Conservation (phyloP, 1,139 yeast species). For the Pichia sp. region DNA sequence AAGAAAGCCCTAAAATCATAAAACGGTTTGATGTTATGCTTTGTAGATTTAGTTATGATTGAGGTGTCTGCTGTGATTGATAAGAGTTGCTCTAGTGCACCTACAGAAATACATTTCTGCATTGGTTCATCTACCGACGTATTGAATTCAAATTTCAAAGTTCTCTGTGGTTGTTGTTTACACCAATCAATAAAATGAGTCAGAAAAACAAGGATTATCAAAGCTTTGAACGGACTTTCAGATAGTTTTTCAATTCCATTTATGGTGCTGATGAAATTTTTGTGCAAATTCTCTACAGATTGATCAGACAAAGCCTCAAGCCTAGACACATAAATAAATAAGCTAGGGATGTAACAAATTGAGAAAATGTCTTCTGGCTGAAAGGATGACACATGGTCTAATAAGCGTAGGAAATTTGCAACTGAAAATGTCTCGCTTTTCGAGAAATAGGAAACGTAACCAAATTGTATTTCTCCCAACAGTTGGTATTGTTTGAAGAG, state of each 20-base stretch:
- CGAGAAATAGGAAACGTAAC: constrained; percentile 37
- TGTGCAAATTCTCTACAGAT: constrained; percentile 37
- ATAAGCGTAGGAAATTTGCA: constrained; percentile 38
- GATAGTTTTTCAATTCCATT: constrained; percentile 38
- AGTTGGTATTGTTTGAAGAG: constrained; percentile 66
- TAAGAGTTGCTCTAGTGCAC: constrained; percentile 78
- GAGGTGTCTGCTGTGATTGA: constrained; percentile 68
- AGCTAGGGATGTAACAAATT: constrained; percentile 61
- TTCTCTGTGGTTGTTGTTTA: constrained; percentile 38
- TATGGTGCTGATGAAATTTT: constrained; percentile 31
- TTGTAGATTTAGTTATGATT: constrained; percentile 24
- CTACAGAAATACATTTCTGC: constrained; percentile 52
- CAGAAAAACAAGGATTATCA: constrained; percentile 56
- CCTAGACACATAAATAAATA: constrained; percentile 43
- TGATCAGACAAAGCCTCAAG: constrained; percentile 31
- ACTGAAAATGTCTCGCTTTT: constrained; percentile 20
- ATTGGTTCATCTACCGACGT: constrained; percentile 47
- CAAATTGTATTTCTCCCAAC: constrained; percentile 60
- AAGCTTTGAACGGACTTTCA: constrained; percentile 53
- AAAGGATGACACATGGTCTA: constrained; percentile 41
- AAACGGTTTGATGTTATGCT: constrained; percentile 32
- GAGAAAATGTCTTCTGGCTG: constrained; percentile 58
- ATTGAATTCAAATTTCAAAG: constrained; percentile 39
- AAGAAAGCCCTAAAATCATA: constrained; percentile 67
- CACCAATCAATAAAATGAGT: constrained; percentile 72